Evolutionary conservation across 495 filamentous ascomycete species (phyloP), one percentile per base, ranked within the genome.

Genomic region (Xeromyces bisporus): DNA sequence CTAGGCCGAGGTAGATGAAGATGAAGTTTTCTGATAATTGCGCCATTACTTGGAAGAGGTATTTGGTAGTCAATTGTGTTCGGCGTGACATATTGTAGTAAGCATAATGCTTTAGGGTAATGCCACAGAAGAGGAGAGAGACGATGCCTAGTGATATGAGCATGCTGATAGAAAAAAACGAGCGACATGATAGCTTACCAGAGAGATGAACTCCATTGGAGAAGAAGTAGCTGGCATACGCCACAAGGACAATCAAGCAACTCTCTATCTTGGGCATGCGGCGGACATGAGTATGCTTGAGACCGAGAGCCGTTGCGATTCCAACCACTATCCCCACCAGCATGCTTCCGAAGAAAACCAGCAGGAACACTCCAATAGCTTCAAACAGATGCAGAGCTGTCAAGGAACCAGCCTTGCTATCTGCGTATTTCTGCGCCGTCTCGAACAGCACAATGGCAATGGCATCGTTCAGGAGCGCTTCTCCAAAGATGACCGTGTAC

Each of bases 61-160:
- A 97, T 51, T 97, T 97, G 32, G 91, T 97, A 11, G 89, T 94
- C 43, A 97, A 70, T 47, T 97, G 89, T 13, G 91, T 93, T 26
- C 89, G 77, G 26, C 89, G 77, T 17, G 89, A 97, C 89, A 97
- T 97, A 59, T 97, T 97, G 62, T 93, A 94, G 61, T 97, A 97
- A 25, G 89, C 89, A 46, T 97, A 96, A 51, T 97, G 89, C 51
- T 97, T 97, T 20, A 97, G 66, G 6, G 89, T 93, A 37, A 97
- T 97, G 18, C 89, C 89, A 52, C 91, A 96, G 60, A 97, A 96
- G 7, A 97, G 62, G 34, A 97, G 67, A 11, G 89, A 89, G 32
- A 97, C 89, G 42, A 97, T 97, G 35, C 89, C 87, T 96, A 42
- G 2, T 10, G 24, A 11, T n/a, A 20, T 53, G 6, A 32, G 29